These are phyloP conservation scores for Lophium mytilinum DNA, from an alignment of 495 filamentous ascomycete genomes.

Conservation along the genomic window DNA sequence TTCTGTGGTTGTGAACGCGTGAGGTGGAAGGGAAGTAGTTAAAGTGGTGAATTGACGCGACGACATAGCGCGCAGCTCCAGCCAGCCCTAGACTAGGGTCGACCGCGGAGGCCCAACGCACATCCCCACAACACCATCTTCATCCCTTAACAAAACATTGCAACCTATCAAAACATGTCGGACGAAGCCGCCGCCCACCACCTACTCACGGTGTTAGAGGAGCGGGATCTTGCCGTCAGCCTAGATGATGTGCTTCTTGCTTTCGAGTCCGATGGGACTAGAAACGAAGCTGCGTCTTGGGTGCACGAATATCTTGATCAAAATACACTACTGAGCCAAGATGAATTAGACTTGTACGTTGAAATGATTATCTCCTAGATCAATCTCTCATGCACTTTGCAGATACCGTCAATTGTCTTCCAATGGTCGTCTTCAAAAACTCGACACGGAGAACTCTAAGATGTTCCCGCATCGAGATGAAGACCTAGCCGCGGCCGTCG, in stretches of 20 bases:
- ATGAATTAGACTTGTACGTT: constrained; percentile 33
- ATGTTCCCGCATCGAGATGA: constrained; percentile 25
- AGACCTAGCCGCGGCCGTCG: constrained; percentile 28
- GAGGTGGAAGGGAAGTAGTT: background rate
- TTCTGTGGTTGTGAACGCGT: background rate
- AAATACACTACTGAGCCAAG: constrained; percentile 28
- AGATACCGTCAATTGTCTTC: constrained; percentile 9
- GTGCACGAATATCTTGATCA: constrained; percentile 28
- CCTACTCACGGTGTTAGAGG: constrained; percentile 30
- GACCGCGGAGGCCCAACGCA: too few species aligned
- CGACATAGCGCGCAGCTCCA: background rate
- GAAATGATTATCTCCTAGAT: background rate
- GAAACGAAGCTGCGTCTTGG: constrained; percentile 22
- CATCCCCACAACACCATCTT: too few species aligned
- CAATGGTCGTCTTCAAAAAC: background rate
- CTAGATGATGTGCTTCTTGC: constrained; percentile 30
- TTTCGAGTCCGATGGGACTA: constrained; percentile 27
- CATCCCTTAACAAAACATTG: too few species aligned
- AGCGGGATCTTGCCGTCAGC: constrained; percentile 24
- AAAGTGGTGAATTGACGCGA: background rate
- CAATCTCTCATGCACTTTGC: background rate
- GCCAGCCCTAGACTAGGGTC: too few species aligned
- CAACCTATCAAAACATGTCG: background rate
- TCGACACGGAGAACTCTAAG: constrained; percentile 5
- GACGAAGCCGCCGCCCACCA: constrained; percentile 22